Evolutionary conservation across 441 rosid genomes (phyloP).

Genomic region (Mallotus japonicus): DNA sequence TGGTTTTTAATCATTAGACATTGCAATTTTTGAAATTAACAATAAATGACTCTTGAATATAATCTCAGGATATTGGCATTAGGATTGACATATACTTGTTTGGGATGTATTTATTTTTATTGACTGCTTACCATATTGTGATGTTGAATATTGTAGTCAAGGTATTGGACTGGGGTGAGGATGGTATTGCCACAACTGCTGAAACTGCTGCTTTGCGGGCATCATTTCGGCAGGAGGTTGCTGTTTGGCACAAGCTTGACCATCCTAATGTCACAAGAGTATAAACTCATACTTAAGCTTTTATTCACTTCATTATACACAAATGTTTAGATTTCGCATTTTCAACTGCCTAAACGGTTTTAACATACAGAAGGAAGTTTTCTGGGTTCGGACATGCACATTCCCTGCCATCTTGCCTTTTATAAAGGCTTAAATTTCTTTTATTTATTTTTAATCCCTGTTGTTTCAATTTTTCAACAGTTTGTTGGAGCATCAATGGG

Average conservation of each 20-base stretch:
- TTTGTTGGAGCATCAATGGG: conserved; percentile 90
- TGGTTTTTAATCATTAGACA: not conserved
- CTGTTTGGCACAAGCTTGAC: conserved; percentile 93
- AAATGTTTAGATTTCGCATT: not conserved
- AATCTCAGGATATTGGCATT: not conserved
- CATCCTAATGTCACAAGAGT: conserved; percentile 92
- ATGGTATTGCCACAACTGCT: conserved; percentile 64
- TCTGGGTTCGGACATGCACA: not conserved
- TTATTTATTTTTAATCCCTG: not conserved
- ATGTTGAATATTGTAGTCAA: conserved; percentile 50
- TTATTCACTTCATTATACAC: conserved; percentile 8
- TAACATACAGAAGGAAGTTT: not conserved
- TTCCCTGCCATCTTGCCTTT: not conserved
- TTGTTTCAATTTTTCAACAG: conserved; percentile 30
- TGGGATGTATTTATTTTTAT: not conserved
- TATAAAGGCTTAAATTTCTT: not conserved
- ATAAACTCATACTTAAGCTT: conserved; percentile 19
- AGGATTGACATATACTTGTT: not conserved
- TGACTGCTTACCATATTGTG: conserved; percentile 11
- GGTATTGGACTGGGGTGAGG: conserved; percentile 91
- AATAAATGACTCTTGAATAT: not conserved
- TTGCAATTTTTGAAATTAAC: not conserved
- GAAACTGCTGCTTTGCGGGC: conserved; percentile 70
- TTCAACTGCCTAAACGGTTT: not conserved
- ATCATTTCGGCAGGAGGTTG: conserved; percentile 83